phyloP scores from a whole-genome alignment of 1,284 basidiomycete species.

The Cryptococcus sp. region DNA sequence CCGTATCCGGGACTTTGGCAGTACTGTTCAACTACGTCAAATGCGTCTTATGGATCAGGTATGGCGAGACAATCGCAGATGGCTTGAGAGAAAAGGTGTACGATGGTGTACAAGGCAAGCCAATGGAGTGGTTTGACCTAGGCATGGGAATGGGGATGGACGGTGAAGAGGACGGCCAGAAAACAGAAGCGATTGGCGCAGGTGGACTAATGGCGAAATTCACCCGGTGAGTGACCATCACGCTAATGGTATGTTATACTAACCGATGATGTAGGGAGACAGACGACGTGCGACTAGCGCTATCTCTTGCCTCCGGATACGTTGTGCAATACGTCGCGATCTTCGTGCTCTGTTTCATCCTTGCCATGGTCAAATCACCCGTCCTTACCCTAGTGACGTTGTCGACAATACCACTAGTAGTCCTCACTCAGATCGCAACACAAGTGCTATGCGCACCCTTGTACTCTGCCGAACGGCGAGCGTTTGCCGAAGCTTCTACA shows the following conservation, averaged over 20 bases:
- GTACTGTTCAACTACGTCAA: slow-evolving; percentile 73
- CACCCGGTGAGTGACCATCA: slow-evolving; percentile 63
- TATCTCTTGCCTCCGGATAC: slow-evolving; percentile 73
- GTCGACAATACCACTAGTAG: slow-evolving; percentile 79
- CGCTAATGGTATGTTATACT: background rate
- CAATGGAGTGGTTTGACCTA: slow-evolving; percentile 84
- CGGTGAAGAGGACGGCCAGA: slow-evolving; percentile 52
- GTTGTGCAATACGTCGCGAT: slow-evolving; percentile 80
- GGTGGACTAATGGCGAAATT: slow-evolving; percentile 95
- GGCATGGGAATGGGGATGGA: slow-evolving; percentile 69
- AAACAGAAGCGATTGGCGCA: slow-evolving; percentile 67
- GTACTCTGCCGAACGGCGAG: slow-evolving; percentile 66
- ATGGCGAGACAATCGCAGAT: slow-evolving; percentile 77
- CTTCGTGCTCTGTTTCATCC: slow-evolving; percentile 71
- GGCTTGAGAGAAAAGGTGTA: slow-evolving; percentile 72
- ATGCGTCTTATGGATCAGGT: slow-evolving; percentile 80
- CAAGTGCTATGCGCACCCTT: slow-evolving; percentile 68
- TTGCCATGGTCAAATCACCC: slow-evolving; percentile 80
- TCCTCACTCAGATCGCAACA: slow-evolving; percentile 72
- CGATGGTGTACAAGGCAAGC: slow-evolving; percentile 66
- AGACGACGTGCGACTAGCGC: slow-evolving; percentile 85
- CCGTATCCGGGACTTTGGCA: slow-evolving; percentile 69
- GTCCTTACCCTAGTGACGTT: slow-evolving; percentile 88
- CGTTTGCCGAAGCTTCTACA: slow-evolving; percentile 71
- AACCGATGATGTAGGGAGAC: slow-evolving; percentile 67